Percentiles rank a stretch among this genome's conserved stretches.
Conservation (phyloP, 495 filamentous ascomycete species). For the Aspergillus avenaceus region DNA sequence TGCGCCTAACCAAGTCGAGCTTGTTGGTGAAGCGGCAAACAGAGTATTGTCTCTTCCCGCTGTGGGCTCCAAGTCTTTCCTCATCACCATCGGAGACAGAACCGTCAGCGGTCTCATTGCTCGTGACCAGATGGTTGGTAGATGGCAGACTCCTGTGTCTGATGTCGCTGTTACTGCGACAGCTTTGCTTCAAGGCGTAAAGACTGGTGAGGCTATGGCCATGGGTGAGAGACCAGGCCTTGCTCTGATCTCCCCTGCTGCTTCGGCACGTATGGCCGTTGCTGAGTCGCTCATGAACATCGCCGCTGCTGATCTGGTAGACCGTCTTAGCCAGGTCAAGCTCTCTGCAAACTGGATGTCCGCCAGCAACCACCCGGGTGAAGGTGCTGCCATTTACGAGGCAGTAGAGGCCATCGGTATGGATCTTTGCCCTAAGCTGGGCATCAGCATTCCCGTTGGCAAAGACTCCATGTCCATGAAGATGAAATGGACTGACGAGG, state of each 20-base stretch:
- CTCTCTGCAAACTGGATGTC: slow-evolving; percentile 99
- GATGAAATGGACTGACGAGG: slow-evolving; percentile 83
- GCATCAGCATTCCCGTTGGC: slow-evolving; percentile 89
- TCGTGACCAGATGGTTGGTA: slow-evolving; percentile 93
- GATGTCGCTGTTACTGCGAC: slow-evolving; percentile 90
- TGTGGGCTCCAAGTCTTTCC: slow-evolving; percentile 92
- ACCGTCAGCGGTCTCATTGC: slow-evolving; percentile 85
- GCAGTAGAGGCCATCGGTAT: slow-evolving; percentile 90
- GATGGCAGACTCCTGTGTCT: slow-evolving; percentile 92
- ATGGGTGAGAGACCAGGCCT: slow-evolving; percentile 93
- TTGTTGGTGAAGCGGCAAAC: slow-evolving; percentile 71
- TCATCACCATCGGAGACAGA: slow-evolving; percentile 94
- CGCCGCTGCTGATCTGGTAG: slow-evolving; percentile 77
- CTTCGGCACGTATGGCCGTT: slow-evolving; percentile 96
- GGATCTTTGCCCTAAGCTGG: slow-evolving; percentile 78
- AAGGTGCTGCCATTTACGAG: slow-evolving; percentile 91
- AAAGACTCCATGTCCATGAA: slow-evolving; percentile 99
- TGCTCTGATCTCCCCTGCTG: slow-evolving; percentile 84
- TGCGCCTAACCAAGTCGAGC: slow-evolving; percentile 47
- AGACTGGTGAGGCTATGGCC: slow-evolving; percentile 90
- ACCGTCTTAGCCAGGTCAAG: slow-evolving; percentile 70
- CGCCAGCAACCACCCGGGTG: slow-evolving; percentile 85
- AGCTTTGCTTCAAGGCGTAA: slow-evolving; percentile 64
- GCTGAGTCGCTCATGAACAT: slow-evolving; percentile 92
- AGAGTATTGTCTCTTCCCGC: slow-evolving; percentile 79